Evolutionary conservation across 768 basidiomycete species (phyloP).

Genomic region (Russula virescens): DNA sequence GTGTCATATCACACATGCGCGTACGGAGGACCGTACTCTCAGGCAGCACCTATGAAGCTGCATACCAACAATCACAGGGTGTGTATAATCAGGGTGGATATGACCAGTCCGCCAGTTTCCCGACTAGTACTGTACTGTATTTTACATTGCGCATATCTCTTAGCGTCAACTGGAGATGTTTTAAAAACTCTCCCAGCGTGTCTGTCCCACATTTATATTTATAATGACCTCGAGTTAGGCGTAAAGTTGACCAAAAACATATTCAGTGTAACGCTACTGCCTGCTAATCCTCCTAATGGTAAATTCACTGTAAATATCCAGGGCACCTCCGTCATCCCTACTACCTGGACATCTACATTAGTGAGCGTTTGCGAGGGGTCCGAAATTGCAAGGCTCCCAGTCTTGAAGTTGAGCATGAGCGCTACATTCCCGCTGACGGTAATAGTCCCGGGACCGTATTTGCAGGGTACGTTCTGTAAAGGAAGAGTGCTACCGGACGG

Average conservation of each 20-base stretch:
- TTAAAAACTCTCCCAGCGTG: neutral
- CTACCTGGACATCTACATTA: conserved; percentile 36
- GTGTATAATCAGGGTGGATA: conserved; percentile 31
- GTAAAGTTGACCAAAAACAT: neutral
- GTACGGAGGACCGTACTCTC: conserved; percentile 70
- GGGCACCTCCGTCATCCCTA: conserved; percentile 19
- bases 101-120: conserved; percentile 36
- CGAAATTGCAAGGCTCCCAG: conserved; percentile 47
- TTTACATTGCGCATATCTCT: conserved; percentile 11
- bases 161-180: neutral
- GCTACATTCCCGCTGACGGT: conserved; percentile 38
- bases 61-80: conserved; percentile 33
- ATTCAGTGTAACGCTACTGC: conserved; percentile 41
- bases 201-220: neutral
- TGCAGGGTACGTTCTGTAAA: conserved; percentile 28
- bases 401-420: conserved; percentile 39
- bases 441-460: conserved; percentile 33
- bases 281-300: conserved; percentile 43
- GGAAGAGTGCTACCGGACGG: conserved; percentile 38
- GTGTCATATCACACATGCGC: conserved; percentile 97
- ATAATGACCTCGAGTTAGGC: too few relatives aligned
- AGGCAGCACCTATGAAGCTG: conserved; percentile 40
- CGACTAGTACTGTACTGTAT: conserved; percentile 2
- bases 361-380: conserved; percentile 57
- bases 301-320: conserved; percentile 37